Conservation (phyloP, 163 green algal genomes). For the Scenedesmus sp. region DNA sequence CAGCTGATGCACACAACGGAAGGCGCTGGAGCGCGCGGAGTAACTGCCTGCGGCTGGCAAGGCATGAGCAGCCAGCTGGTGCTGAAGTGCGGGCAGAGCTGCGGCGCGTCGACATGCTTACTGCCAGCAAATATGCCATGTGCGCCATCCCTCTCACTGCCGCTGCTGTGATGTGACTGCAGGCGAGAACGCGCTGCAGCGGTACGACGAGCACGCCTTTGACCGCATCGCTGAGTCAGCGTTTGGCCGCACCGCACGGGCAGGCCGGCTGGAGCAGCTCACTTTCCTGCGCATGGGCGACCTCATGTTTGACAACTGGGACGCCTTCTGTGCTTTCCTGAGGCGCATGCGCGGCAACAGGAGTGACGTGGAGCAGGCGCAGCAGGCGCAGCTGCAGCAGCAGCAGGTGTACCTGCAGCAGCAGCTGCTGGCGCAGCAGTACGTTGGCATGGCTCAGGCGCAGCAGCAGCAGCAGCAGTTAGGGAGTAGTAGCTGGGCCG, state of each 20-base stretch:
- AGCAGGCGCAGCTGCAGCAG: constrained; percentile 9
- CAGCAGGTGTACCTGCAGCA: constrained; percentile 1
- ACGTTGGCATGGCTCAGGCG: background rate
- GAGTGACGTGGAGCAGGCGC: constrained; percentile 4
- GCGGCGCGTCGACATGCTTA: too few relatives aligned
- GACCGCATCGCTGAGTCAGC: constrained; percentile 91
- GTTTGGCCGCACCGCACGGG: constrained; percentile 81
- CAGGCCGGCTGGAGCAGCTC: constrained; percentile 84
- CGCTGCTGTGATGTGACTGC: constrained; percentile 23
- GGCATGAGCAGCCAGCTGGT: too few relatives aligned
- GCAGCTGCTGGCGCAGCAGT: constrained; percentile 14
- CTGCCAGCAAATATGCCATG: too few relatives aligned
- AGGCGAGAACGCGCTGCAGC: constrained; percentile 96
- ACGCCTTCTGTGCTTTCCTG: constrained; percentile 85
- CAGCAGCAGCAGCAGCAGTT: constrained; percentile 1
- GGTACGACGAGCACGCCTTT: constrained; percentile 95
- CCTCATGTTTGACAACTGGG: constrained; percentile 90
- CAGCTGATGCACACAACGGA: too few relatives aligned
- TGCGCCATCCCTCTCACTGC: background rate
- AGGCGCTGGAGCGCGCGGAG: too few relatives aligned
- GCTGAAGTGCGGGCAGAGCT: too few relatives aligned
- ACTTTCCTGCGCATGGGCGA: constrained; percentile 95
- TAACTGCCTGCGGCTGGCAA: too few relatives aligned
- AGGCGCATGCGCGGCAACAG: constrained; percentile 71
- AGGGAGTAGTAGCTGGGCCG: background rate